Base-by-base conservation (phyloP, 2,329 filamentous ascomycete genomes). In the Tympanopsis confertula region DNA sequence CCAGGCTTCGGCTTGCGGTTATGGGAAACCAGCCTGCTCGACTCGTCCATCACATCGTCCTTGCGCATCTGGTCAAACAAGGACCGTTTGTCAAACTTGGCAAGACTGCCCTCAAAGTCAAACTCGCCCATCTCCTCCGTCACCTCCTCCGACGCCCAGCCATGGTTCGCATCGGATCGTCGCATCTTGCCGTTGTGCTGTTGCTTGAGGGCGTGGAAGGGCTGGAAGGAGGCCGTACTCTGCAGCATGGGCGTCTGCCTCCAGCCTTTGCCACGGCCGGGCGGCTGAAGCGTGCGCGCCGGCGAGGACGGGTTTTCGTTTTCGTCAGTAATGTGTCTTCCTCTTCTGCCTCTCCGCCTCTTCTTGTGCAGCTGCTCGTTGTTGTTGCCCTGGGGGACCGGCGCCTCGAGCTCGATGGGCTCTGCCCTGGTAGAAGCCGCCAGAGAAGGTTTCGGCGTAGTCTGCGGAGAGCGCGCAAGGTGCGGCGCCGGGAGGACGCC, bases 111-210 rank as follows among this genome's bases (percentile, higher is more conserved):
- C 49, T 85, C 80, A 50, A 96, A 96, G 57, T 96, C 89, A 49
- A 96, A 96, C 43, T 96, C 91, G 10, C 84, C 86, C 67, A 91
- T 74, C 53, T 93, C 89, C 59, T 96, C 91, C 0, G 86, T 95
- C 17, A 89, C 88, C 51, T 96, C 89, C 53, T 95, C 91, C 0
- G 89, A 95, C 3, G 86, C 87, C 88, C 89, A 96, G 3, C 86
- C 89, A 54, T 86, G 93, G 32, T 86, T 73, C 5, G 58, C 58
- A 20, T 54, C 54, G 35, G 54, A 57, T 47, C 57, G 65, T 40
- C 55, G 62, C 42, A 63, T 66, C 47, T 64, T 59, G 43, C 52
- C 61, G 54, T 58, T 71, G n/a, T n/a, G n/a, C n/a, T n/a, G n/a
- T 56, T 56, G 80, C 64, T 71, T 86, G 2, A 80, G 54, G 1